Evolutionary conservation across 106 monocot genomes (phyloP).

Genomic region (Cymbidium sinense): DNA sequence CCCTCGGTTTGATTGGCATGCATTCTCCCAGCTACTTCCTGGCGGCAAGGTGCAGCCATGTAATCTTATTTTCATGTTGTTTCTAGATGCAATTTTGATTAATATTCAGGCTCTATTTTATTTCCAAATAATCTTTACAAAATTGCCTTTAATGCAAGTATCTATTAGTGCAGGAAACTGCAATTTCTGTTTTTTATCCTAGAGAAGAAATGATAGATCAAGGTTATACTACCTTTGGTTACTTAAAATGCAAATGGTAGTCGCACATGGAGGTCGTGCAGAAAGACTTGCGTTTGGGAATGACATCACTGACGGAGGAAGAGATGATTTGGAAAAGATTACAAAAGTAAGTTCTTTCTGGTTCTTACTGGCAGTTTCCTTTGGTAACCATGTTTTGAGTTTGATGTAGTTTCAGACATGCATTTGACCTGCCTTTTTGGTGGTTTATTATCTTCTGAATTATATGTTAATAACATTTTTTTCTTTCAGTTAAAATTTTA

Average conservation of each 20-base stretch:
- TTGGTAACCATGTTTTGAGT: not conserved
- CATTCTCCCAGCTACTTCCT: conserved; percentile 93
- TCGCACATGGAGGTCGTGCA: conserved; percentile 91
- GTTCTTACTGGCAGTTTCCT: not conserved
- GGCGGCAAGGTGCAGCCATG: conserved; percentile 56
- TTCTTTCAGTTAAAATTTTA: not conserved
- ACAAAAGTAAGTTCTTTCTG: conserved; percentile 48
- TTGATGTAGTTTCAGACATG: not conserved
- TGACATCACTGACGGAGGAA: conserved; percentile 76
- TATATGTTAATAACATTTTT: not conserved
- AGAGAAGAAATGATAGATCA: conserved; percentile 83
- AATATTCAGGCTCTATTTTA: not conserved
- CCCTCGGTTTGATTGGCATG: conserved; percentile 89
- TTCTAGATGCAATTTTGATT: not conserved
- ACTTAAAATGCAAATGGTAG: conserved; percentile 95
- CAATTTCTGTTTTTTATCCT: conserved; percentile 80
- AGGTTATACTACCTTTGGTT: conserved; percentile 90
- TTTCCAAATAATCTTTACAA: not conserved
- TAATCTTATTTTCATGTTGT: conserved; percentile 3
- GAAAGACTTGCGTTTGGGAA: conserved; percentile 77
- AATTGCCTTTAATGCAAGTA: not conserved
- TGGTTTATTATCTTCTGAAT: not conserved
- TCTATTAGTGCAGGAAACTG: conserved; percentile 54
- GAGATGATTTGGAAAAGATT: conserved; percentile 82
- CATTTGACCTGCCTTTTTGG: not conserved